Evolutionary conservation across 257 asterid genomes (phyloP).

Genomic region (Forsythia suspensa): DNA sequence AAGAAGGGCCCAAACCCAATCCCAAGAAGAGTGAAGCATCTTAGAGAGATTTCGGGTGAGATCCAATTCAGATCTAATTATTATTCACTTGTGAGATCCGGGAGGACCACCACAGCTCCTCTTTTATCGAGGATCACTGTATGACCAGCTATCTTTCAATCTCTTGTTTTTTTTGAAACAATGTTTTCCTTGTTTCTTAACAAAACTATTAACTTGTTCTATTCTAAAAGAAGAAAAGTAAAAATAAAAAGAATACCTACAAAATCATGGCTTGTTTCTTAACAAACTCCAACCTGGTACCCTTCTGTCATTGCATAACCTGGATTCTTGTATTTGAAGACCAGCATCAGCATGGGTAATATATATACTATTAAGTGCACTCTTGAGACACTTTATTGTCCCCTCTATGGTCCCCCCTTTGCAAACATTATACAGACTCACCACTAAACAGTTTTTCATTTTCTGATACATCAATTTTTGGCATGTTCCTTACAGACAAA

Average conservation of each 20-base stretch:
- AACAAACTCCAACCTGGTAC: neutral
- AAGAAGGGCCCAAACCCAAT: too few relatives aligned
- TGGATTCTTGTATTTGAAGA: neutral
- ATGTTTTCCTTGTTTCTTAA: neutral
- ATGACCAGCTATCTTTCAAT: too few relatives aligned
- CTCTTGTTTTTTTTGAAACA: neutral
- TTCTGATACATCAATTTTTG: neutral
- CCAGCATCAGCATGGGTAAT: neutral
- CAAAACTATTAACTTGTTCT: neutral
- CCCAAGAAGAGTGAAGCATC: too few relatives aligned
- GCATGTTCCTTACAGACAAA: conserved; percentile 12
- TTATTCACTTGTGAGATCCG: too few relatives aligned
- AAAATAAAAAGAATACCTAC: neutral
- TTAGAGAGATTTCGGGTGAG: too few relatives aligned
- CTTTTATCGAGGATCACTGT: neutral
- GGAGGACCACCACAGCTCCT: too few relatives aligned
- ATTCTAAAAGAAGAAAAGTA: neutral
- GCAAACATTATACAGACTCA: neutral
- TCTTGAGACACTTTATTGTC: neutral
- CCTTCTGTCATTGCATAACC: neutral
- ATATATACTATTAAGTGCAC: neutral
- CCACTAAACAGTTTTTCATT: neutral
- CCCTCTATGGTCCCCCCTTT: neutral
- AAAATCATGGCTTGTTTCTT: neutral
- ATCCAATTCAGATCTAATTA: too few relatives aligned